Conservation (phyloP, 1,284 basidiomycete genomes). For the Sporisorium iseilematis-ciliati region DNA sequence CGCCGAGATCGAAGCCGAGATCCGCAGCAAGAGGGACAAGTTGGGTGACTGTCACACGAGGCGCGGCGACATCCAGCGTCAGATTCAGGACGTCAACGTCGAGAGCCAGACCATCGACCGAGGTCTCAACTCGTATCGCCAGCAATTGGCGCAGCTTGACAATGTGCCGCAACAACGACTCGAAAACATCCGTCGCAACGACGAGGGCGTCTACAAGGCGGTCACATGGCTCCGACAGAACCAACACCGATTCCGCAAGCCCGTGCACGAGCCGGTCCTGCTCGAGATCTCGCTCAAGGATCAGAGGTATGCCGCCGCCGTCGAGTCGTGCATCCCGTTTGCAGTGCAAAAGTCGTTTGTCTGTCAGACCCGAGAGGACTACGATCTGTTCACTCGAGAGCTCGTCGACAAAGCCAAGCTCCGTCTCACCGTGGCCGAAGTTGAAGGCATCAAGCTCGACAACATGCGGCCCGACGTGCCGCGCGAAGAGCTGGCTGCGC, state of each 20-base stretch:
- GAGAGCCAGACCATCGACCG: constrained; percentile 35
- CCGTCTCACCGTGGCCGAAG: constrained; percentile 68
- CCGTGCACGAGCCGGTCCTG: constrained; percentile 87
- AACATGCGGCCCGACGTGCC: constrained; percentile 43
- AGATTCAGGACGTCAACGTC: constrained; percentile 37
- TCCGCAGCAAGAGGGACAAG: constrained; percentile 37
- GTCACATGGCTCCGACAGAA: constrained; percentile 84
- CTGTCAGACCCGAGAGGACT: constrained; percentile 85
- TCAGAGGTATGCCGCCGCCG: constrained; percentile 75
- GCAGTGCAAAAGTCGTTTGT: constrained; percentile 82
- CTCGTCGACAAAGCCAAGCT: constrained; percentile 75
- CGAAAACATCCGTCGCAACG: constrained; percentile 71
- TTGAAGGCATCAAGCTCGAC: constrained; percentile 50
- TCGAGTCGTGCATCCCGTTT: constrained; percentile 80
- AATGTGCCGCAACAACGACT: constrained; percentile 58
- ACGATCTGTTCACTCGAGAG: constrained; percentile 74
- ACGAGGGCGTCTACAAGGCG: constrained; percentile 76
- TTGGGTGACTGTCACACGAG: constrained; percentile 35
- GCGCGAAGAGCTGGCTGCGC: constrained; percentile 73
- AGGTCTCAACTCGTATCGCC: constrained; percentile 20
- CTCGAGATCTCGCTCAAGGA: constrained; percentile 79
- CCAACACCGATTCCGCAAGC: constrained; percentile 78
- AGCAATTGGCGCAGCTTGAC: constrained; percentile 52
- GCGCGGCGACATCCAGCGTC: constrained; percentile 29
- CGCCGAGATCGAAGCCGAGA: constrained; percentile 42